These are phyloP conservation scores for Fusarium acutatum DNA, from an alignment of 2,329 filamentous ascomycete species.

Conservation along the genomic window DNA sequence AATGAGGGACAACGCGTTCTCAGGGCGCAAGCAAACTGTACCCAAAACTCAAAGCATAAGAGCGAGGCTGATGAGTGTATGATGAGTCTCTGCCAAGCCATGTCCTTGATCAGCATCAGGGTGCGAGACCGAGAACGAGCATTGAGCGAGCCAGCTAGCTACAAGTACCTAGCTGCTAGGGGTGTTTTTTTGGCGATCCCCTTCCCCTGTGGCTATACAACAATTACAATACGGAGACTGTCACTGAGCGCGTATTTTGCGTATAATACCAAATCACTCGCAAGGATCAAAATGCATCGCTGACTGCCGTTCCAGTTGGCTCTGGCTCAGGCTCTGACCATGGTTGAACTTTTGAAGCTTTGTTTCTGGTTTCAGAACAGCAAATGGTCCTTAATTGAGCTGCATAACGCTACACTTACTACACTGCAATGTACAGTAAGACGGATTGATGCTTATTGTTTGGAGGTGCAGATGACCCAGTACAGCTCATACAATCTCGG, in stretches of 20 bases:
- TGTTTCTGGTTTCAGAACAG: not conserved
- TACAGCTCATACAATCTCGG: not conserved
- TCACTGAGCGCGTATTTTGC: slow-evolving; percentile 3
- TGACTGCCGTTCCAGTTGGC: slow-evolving; percentile 1
- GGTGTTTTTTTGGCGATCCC: slow-evolving; percentile 6
- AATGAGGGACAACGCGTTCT: slow-evolving; percentile 20
- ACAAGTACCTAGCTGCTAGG: not conserved
- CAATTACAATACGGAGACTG: not conserved
- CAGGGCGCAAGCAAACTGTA: slow-evolving; percentile 29
- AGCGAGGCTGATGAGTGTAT: slow-evolving; percentile 25
- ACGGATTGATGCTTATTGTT: slow-evolving; percentile 19
- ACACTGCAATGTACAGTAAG: slow-evolving; percentile 14
- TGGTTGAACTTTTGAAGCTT: slow-evolving; percentile 21
- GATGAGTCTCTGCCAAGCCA: slow-evolving; percentile 1
- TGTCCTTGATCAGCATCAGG: not conserved
- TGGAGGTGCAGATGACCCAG: slow-evolving; percentile 6
- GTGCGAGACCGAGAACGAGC: slow-evolving; percentile 34
- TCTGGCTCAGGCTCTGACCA: not conserved
- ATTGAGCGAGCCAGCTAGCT: not conserved
- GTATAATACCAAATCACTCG: not conserved
- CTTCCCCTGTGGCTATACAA: slow-evolving; percentile 6
- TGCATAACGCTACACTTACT: not conserved
- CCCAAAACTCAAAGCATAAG: slow-evolving; percentile 1
- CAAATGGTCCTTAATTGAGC: not conserved
- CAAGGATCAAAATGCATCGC: slow-evolving; percentile 8